Conservation (phyloP, 1,284 basidiomycete species). For the Pyrrhoderma noxium region DNA sequence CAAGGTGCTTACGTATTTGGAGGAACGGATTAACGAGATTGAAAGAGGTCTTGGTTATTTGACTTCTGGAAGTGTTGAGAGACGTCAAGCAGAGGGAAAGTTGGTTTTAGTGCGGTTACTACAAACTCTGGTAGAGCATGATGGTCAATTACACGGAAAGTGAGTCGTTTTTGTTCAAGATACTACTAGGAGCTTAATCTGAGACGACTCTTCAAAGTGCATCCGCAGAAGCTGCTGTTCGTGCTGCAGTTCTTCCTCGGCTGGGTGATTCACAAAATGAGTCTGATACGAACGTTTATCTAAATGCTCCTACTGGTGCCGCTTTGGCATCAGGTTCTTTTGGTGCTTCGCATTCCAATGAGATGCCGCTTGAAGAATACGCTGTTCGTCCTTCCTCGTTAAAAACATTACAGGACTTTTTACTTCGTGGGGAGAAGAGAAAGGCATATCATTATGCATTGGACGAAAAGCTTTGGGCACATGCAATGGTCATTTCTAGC, state of each 20-base stretch:
- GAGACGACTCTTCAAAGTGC: conserved; percentile 37
- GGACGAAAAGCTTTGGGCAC: conserved; percentile 87
- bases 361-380: conserved; percentile 28
- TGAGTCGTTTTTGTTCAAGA: conserved; percentile 30
- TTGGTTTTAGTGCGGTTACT: conserved; percentile 70
- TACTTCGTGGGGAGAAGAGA: conserved; percentile 78
- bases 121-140: conserved; percentile 77
- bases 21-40: conserved; percentile 69
- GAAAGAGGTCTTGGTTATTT: conserved; percentile 71
- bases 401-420: conserved; percentile 72
- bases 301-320: conserved; percentile 19
- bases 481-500: conserved; percentile 93
- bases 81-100: conserved; percentile 66
- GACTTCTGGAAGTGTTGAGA: conserved; percentile 42
- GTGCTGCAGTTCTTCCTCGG: conserved; percentile 57
- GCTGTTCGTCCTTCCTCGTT: conserved; percentile 51
- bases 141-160: conserved; percentile 80
- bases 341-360: not conserved
- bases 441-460: conserved; percentile 87
- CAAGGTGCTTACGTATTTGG: conserved; percentile 70
- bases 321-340: conserved; percentile 17
- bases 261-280: conserved; percentile 29
- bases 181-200: not conserved
- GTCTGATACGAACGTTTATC: conserved; percentile 20
- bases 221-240: conserved; percentile 59